Conservation (phyloP, 1,284 basidiomycete genomes). For the Tetrapyrgos nigripes region DNA sequence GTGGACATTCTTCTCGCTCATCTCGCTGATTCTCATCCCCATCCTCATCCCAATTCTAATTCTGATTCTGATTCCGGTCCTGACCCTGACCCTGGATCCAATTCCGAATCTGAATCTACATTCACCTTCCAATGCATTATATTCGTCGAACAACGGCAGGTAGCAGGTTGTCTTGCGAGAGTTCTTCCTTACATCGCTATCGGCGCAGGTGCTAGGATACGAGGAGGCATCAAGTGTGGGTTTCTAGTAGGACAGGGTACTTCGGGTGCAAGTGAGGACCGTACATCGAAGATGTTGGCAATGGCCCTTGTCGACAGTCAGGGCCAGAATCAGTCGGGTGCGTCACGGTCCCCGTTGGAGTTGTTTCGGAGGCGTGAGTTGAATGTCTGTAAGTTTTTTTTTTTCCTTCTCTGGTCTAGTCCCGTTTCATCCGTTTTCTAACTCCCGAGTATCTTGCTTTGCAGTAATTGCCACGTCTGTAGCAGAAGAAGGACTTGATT, state of each 20-base stretch:
- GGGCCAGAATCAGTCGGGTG: conserved; percentile 53
- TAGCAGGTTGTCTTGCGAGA: conserved; percentile 72
- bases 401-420: conserved; percentile 2
- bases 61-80: no score
- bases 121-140: conserved; percentile 82
- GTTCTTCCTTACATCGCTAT: conserved; percentile 66
- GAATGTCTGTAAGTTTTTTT: conserved; percentile 69
- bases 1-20: conserved; percentile 65
- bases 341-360: conserved; percentile 48
- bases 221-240: conserved; percentile 62
- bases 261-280: conserved; percentile 39
- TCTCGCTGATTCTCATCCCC: no score
- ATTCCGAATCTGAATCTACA: no score
- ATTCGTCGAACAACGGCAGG: conserved; percentile 84
- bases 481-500: conserved; percentile 89
- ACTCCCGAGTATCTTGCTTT: conserved; percentile 7
- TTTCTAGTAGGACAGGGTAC: conserved; percentile 76
- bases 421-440: no score
- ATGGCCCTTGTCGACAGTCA: conserved; percentile 47
- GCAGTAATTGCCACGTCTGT: conserved; percentile 84
- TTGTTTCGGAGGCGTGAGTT: conserved; percentile 68
- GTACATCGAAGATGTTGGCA: background rate
- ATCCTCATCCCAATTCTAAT: no score
- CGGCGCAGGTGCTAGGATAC: conserved; percentile 51
- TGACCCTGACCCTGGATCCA: no score